phyloP scores from a whole-genome alignment of 768 basidiomycete species.

The Sistotremastrum niveocremeum region DNA sequence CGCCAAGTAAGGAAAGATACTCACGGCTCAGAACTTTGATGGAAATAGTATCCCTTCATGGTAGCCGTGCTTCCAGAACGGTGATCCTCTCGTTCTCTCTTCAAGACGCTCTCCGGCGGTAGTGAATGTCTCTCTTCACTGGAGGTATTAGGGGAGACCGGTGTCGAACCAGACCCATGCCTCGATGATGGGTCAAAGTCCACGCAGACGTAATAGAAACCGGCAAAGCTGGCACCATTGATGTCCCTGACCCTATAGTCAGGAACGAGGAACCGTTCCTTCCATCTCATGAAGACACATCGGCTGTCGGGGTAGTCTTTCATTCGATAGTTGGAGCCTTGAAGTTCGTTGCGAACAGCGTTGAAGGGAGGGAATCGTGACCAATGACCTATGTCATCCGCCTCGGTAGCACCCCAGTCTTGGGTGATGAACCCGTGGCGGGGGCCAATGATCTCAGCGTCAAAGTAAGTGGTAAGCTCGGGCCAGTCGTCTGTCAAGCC shows the following conservation, averaged over 20 bases:
- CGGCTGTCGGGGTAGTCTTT: conserved; percentile 2
- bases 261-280: conserved; percentile 92
- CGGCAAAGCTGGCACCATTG: conserved; percentile 89
- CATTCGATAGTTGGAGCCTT: conserved; percentile 31
- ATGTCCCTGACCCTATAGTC: conserved; percentile 90
- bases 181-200: conserved; percentile 64
- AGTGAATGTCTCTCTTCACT: conserved; percentile 2
- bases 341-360: conserved; percentile 65
- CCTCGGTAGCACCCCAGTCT: conserved; percentile 82
- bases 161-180: conserved; percentile 2
- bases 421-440: conserved; percentile 85
- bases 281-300: conserved; percentile 88
- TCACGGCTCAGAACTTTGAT: conserved; percentile 85
- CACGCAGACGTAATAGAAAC: conserved; percentile 95
- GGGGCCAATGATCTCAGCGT: conserved; percentile 88
- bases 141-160: not conserved
- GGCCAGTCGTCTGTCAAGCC: conserved; percentile 92
- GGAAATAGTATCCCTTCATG: conserved; percentile 89
- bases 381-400: conserved; percentile 93
- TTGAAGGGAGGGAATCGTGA: conserved; percentile 83
- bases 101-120: conserved; percentile 2
- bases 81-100: conserved; percentile 2
- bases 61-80: conserved; percentile 31
- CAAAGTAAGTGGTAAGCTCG: conserved; percentile 91
- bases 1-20: conserved; percentile 18